Base-by-base conservation (phyloP, 179 eudicot species). In the Sideroxylon spinosum region DNA sequence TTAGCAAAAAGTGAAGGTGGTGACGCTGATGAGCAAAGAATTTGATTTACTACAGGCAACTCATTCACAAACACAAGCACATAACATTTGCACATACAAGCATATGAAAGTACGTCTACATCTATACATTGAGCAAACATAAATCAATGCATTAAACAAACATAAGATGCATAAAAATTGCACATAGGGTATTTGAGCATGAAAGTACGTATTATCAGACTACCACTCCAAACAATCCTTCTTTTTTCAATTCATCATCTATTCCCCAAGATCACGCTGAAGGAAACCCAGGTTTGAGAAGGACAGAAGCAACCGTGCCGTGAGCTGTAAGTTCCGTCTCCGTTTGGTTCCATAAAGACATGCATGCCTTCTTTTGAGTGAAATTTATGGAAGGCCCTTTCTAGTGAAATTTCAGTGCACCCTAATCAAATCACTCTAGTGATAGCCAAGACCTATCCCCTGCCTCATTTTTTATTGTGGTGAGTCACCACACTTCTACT, bases 11-110 rank as follows among this genome's bases (percentile, higher is more conserved):
- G 14, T n/a, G 52, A 2, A 29, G 26, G 23, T 14, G 23, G n/a
- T 2, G 76, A 57, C 44, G 65, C 66, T 57, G n/a, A 73, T 57
- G 29, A 73, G 49, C 7, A 11, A 71, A 81, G 3, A 16, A 55
- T 14, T 75, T 49, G 66, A 49, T 17, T 13, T 50, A 49, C 16
- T 22, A 73, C n/a, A n/a, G n/a, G 50, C 3, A 59, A 37, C 7
- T 29, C n/a, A 28, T n/a, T n/a, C 29, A 28, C n/a, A 65, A 26
- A 28, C 9, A 16, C 53, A 73, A 73, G 7, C 19, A 20, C 65
- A 46, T 2, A 17, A 72, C n/a, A 25, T 5, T 11, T 5, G 11
- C 7, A 28, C 26, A 11, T 25, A 26, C 5, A n/a, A 9, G 20
- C 9, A 61, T 61, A 22, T 61, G 11, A 20, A 14, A 7, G 44